These are phyloP conservation scores for Colletotrichum abscissum DNA, from an alignment of 2,329 filamentous ascomycete species.

Conservation along the genomic window DNA sequence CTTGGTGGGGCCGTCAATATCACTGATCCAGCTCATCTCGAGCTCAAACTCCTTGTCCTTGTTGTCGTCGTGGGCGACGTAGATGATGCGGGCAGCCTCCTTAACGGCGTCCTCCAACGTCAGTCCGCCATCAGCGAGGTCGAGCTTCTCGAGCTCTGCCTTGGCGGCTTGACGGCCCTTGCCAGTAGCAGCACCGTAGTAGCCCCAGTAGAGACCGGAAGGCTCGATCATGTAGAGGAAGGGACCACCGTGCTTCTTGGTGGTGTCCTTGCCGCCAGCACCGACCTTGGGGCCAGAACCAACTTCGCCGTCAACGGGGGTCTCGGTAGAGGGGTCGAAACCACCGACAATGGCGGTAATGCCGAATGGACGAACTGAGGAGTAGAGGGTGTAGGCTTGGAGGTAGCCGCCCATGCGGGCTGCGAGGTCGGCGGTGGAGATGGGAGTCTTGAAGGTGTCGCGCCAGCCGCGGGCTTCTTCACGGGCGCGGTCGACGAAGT, in stretches of 20 bases:
- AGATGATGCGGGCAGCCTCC: slow-evolving; percentile 96
- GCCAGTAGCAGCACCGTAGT: slow-evolving; percentile 96
- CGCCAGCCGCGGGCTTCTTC: slow-evolving; percentile 95
- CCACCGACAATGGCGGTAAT: slow-evolving; percentile 95
- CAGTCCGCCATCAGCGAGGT: slow-evolving; percentile 81
- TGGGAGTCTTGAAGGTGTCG: slow-evolving; percentile 92
- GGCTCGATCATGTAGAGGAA: slow-evolving; percentile 99
- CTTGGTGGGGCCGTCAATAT: slow-evolving; percentile 85
- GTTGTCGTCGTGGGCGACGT: slow-evolving; percentile 97
- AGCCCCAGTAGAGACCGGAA: slow-evolving; percentile 97
- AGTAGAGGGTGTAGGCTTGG: slow-evolving; percentile 97
- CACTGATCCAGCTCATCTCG: slow-evolving; percentile 98
- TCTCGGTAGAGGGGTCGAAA: slow-evolving; percentile 89
- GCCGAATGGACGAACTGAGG: slow-evolving; percentile 94
- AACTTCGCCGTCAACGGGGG: slow-evolving; percentile 90
- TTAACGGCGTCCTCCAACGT: slow-evolving; percentile 90
- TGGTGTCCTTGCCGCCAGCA: slow-evolving; percentile 82
- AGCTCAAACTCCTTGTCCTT: slow-evolving; percentile 99
- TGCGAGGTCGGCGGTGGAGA: slow-evolving; percentile 87
- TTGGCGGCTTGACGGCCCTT: slow-evolving; percentile 98
- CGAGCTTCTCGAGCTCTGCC: slow-evolving; percentile 97
- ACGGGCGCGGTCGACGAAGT: slow-evolving; percentile 93
- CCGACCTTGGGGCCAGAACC: slow-evolving; percentile 82
- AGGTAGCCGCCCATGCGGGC: slow-evolving; percentile 95
- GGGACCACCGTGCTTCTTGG: slow-evolving; percentile 85